Evolutionary conservation across 768 basidiomycete species (phyloP), one percentile per base, ranked within the genome.

Genomic region (Pleurotus pulmonarius): DNA sequence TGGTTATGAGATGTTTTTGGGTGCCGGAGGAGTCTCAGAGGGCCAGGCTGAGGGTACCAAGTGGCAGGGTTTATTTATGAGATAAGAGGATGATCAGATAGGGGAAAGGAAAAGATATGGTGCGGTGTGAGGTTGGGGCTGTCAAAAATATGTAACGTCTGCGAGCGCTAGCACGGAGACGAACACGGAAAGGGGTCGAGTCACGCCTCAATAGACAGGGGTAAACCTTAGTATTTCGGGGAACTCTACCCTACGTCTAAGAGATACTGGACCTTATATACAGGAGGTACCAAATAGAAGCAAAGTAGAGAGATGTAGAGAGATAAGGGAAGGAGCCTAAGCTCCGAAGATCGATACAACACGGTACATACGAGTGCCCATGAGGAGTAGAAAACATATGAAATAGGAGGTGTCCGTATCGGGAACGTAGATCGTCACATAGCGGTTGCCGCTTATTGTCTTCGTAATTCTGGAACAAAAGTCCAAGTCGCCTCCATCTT

Each of bases 141-240:
- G 26, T 49, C 25, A 49, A 49, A 49, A 49, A 49, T 49, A 49
- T 49, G 47, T 49, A 34, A 49, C 47, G 47, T 49, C 34, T 15
- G 26, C 24, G 18, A n/a, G 26, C 46, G 24, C 1, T 49, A 49
- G 15, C 47, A 29, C 34, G 47, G 47, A 34, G 47, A 15, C 18
- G 41, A 18, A 43, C 18, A 18, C 15, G 11, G 9, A 26, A n/a
- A 18, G 47, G 47, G 47, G 22, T 16, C 12, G 18, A 49, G 47
- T 49, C 26, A n/a, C 15, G 5, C 46, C n/a, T 13, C 16, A 13
- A 46, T 13, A 22, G 41, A 43, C 18, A 40, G 39, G 39, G 39
- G n/a, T 40, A 48, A 22, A 18, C 46, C 22, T 48, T 9, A 12
- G 34, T 49, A 26, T 29, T 43, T 43, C 40, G 11, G 47, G 26